These are phyloP conservation scores for Phaeosphaeria sp. DNA, from an alignment of 2,329 filamentous ascomycete species.

Conservation along the genomic window DNA sequence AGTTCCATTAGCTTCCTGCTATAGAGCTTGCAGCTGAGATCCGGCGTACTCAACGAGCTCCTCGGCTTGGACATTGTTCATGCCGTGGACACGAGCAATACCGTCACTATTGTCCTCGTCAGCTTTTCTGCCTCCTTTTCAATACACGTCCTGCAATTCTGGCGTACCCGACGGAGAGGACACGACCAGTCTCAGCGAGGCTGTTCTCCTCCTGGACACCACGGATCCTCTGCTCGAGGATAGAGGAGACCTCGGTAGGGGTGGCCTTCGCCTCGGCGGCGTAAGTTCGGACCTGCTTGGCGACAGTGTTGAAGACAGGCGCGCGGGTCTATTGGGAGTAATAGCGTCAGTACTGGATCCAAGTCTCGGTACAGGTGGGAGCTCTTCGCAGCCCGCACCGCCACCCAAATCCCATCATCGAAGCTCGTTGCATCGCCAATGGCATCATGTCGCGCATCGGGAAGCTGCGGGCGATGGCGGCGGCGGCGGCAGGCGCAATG, in stretches of 20 bases:
- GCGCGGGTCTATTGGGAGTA: constrained; percentile 74
- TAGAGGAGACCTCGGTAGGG: constrained; percentile 98
- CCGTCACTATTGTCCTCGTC: constrained; percentile 77
- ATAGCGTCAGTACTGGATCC: constrained; percentile 55
- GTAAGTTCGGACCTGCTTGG: constrained; percentile 73
- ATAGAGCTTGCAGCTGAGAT: constrained; percentile 11
- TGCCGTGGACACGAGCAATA: constrained; percentile 99
- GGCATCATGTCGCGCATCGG: constrained; percentile 38
- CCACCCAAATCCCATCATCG: constrained; percentile 30
- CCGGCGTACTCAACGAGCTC: constrained; percentile 96
- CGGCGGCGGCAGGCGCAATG: constrained; percentile 50
- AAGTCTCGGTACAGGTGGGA: constrained; percentile 40
- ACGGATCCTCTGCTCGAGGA: constrained; percentile 98
- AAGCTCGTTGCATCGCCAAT: constrained; percentile 49
- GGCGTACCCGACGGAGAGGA: constrained; percentile 97
- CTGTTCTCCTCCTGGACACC: constrained; percentile 96
- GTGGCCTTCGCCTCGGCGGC: constrained; percentile 92
- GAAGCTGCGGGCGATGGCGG: constrained; percentile 41
- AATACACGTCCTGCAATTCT: constrained; percentile 38
- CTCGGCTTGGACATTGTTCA: constrained; percentile 99
- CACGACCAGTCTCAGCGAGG: constrained; percentile 98
- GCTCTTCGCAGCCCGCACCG: constrained; percentile 33
- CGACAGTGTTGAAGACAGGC: constrained; percentile 78
- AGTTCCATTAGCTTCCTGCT: constrained; percentile 35
- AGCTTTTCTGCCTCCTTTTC: constrained; percentile 35